Evolutionary conservation across 768 basidiomycete genomes (phyloP), one percentile per base, ranked within the genome.

Genomic region (Boletus fagicola): DNA sequence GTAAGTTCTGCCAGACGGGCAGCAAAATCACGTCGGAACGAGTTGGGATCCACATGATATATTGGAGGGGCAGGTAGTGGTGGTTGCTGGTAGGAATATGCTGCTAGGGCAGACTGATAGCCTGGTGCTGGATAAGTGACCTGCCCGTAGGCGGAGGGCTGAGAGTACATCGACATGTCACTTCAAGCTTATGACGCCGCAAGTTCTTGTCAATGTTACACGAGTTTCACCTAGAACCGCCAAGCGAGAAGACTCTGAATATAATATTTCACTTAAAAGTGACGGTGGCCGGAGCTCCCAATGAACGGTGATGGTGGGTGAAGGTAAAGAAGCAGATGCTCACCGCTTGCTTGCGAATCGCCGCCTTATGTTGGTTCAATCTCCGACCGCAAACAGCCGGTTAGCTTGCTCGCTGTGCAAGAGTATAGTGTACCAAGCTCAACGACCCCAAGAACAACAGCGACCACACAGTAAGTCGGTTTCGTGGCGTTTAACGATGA

Each of bases 21-120:
- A 54, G 82, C 68, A 74, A 88, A 93, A 76, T 92, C 91, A 75
- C 85, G 83, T 62, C 92, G 84, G 71, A 93, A 93, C 39, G 81
- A 76, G 72, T 78, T 79, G 31, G 88, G 84, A 71, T 91, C 88
- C 69, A 83, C 72, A 69, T 74, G 73, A 65, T 79, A 79, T 62
- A 78, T 75, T 45, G 77, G 72, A 49, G 77, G 60, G 5, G 69
- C 68, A 39, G 75, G 71, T 53, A 73, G 75, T 44, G 79, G 76
- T 36, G 77, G 76, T 59, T 76, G 78, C 38, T 80, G 78, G 57
- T 80, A 81, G 64, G 80, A 76, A 70, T 78, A 80, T 65, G 68
- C 67, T 72, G 67, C 69, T 62, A 69, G 75, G 60, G 73, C 64
- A 67, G 77, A 73, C 67, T 79, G 72, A 66, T 80, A 85, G 44